Conservation (phyloP, 441 rosid species). For the Erodium texanum region DNA sequence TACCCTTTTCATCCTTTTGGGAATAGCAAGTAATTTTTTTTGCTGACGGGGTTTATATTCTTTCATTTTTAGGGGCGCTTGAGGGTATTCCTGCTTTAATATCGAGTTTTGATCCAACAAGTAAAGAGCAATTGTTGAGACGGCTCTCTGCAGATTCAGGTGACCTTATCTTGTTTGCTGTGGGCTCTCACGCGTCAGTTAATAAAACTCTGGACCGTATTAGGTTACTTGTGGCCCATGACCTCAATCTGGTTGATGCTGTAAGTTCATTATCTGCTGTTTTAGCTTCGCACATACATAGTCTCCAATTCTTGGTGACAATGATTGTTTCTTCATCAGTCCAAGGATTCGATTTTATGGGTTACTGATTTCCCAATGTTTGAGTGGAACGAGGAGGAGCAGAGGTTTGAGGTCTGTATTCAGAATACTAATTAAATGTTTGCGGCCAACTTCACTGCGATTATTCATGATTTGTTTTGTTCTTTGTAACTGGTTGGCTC, state of each 20-base stretch:
- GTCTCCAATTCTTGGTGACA: conserved; percentile 13
- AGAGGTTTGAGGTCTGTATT: conserved; percentile 78
- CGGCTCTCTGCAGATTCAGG: conserved; percentile 67
- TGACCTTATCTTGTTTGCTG: conserved; percentile 86
- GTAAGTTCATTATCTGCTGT: conserved; percentile 37
- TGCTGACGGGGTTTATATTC: neutral
- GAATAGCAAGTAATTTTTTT: neutral
- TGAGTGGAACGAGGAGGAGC: conserved; percentile 82
- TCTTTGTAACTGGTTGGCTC: conserved; percentile 13
- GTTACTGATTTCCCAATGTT: conserved; percentile 97
- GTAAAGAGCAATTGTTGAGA: conserved; percentile 40
- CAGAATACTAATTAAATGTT: too few species aligned
- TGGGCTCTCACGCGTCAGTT: conserved; percentile 62
- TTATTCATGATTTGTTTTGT: too few species aligned
- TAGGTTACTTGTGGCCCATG: conserved; percentile 56
- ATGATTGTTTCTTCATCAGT: conserved; percentile 29
- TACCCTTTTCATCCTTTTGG: neutral
- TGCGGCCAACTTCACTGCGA: neutral
- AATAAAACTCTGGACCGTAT: conserved; percentile 70
- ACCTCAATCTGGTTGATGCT: conserved; percentile 60
- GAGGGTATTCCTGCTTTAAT: conserved; percentile 79
- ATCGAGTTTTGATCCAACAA: conserved; percentile 48
- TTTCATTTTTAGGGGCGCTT: conserved; percentile 38
- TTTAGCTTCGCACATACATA: neutral
- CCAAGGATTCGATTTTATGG: conserved; percentile 83